Evolutionary conservation across 495 filamentous ascomycete genomes (phyloP).

Genomic region (Lasiosphaeria miniovina): DNA sequence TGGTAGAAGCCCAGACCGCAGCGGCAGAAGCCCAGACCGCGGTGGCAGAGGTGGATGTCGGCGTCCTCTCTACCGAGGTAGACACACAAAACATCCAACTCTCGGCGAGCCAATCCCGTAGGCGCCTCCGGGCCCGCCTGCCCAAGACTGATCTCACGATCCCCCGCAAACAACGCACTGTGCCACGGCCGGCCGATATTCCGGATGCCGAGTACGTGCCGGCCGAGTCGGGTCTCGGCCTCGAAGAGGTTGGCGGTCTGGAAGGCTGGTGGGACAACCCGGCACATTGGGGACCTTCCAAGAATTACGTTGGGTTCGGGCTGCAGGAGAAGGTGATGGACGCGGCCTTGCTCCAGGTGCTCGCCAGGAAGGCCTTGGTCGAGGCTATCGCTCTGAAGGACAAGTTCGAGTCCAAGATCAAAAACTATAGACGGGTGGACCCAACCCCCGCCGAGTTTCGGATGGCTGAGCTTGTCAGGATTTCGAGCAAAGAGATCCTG

Average conservation of each 20-base stretch:
- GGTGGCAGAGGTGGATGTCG: slow-evolving; percentile 1
- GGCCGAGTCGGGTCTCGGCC: slow-evolving; percentile 54
- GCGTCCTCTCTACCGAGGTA: neutral
- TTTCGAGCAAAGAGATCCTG: slow-evolving; percentile 8
- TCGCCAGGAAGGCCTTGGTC: slow-evolving; percentile 58
- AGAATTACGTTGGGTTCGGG: slow-evolving; percentile 39
- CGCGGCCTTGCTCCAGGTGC: slow-evolving; percentile 36
- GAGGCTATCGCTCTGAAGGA: slow-evolving; percentile 52
- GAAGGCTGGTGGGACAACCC: slow-evolving; percentile 48
- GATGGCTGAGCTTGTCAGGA: slow-evolving; percentile 9
- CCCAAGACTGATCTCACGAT: slow-evolving; percentile 22
- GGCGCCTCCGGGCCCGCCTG: too few relatives aligned
- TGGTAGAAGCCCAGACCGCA: neutral
- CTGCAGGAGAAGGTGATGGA: slow-evolving; percentile 38
- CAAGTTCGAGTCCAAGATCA: slow-evolving; percentile 32
- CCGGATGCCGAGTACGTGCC: slow-evolving; percentile 50
- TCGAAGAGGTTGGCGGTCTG: slow-evolving; percentile 56
- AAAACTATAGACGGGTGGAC: neutral
- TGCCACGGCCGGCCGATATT: slow-evolving; percentile 23
- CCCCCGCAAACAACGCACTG: slow-evolving; percentile 13
- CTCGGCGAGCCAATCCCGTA: neutral
- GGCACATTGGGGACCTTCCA: slow-evolving; percentile 39
- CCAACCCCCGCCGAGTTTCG: too few relatives aligned
- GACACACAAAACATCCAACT: slow-evolving; percentile 1
- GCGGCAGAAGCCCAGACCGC: neutral